A percentile compares a stretch with the other conserved stretches of the same genome.
phyloP scores from a whole-genome alignment of 176 grass and related monocot species.

The Aegilops sharonensis region DNA sequence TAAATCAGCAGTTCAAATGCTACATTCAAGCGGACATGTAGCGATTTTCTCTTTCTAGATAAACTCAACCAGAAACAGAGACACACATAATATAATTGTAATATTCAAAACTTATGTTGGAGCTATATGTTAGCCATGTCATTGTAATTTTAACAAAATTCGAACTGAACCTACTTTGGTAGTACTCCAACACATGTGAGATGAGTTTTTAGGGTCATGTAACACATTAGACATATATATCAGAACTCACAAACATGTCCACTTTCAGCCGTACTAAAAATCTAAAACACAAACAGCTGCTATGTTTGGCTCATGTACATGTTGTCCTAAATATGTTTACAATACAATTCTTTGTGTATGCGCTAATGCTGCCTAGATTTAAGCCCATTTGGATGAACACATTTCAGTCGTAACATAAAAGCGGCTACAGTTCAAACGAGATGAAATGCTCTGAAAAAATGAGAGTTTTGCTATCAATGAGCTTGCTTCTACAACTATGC shows the following conservation, averaged over 20 bases:
- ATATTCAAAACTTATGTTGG: background rate
- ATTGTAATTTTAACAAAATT: background rate
- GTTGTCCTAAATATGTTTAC: background rate
- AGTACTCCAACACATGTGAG: background rate
- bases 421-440: background rate
- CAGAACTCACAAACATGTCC: slow-evolving; percentile 1
- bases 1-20: background rate
- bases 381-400: slow-evolving; percentile 13
- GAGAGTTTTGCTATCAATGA: background rate
- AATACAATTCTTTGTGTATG: background rate
- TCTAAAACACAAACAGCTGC: background rate
- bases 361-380: background rate
- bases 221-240: background rate
- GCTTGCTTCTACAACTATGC: background rate
- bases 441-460: background rate
- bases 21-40: background rate
- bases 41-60: background rate
- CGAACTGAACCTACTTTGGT: background rate
- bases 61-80: background rate
- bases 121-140: background rate
- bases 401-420: background rate
- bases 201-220: background rate
- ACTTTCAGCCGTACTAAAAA: background rate
- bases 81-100: slow-evolving; percentile 1
- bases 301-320: slow-evolving; percentile 11